Evolutionary conservation across 108 stramenopile genomes (phyloP), one percentile per base, ranked within the genome.

Genomic region (Hondaea fermentalgiana): DNA sequence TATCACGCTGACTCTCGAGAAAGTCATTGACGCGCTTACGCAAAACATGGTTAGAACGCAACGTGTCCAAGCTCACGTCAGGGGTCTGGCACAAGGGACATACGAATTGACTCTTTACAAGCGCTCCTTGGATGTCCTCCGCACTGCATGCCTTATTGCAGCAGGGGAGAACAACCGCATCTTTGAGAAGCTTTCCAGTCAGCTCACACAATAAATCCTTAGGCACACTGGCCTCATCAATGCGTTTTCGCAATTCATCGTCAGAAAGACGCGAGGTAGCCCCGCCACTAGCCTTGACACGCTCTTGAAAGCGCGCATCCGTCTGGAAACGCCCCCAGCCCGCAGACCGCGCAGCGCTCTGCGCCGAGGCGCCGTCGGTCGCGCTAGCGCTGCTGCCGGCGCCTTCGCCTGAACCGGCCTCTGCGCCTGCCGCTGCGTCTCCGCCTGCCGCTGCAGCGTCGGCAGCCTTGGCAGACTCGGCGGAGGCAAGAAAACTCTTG

Each of bases 41-140:
- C 49, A 83, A 12, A 16, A 53, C 23, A 23, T 83, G 28, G 23
- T 83, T 83, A 17, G 76, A 17, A 1, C 76, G 45, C 23, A 83
- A 35, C 51, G 44, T 47, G 51, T 83, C 76, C 51, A 53, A 83
- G 49, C 49, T 53, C 19, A 83, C 28, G 28, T 83, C 51, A 6
- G 45, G 19, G 76, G 76, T 53, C 23, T 83, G 45, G 76, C 76
- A 83, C 76, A 83, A 53, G 51, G 76, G 76, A 23, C 76, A 83
- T 21, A 83, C 76, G 28, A 83, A 83, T 83, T 47, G 51, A 83
- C 51, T 83, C 51, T 83, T 83, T 53, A 83, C 76, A 83, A 83
- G 76, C 16, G 51, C 76, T 83, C 28, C 49, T 83, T 83, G 19
- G 3, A 83, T 83, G 51, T 83, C 76, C 23, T 83, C 76, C 16